Percentiles rank a stretch among this genome's conserved stretches.
Conservation (phyloP, 1,284 basidiomycete genomes). For the Polyporus tsugae region DNA sequence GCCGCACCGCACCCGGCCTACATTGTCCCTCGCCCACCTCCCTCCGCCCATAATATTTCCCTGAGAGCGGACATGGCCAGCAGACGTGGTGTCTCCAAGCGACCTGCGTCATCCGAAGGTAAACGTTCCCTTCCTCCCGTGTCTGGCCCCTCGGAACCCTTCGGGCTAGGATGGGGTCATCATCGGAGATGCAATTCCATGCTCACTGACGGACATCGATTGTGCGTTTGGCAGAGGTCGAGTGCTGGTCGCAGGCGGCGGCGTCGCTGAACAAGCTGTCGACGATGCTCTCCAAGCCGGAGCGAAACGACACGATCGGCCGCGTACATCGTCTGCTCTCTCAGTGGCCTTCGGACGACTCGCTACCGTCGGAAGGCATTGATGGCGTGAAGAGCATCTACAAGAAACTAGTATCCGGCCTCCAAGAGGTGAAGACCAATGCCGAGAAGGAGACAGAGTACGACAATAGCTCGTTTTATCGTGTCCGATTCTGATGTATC, state of each 20-base stretch:
- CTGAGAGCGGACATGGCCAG: constrained; percentile 54
- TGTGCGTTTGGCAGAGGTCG: constrained; percentile 57
- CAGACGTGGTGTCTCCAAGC: constrained; percentile 57
- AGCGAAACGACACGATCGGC: constrained; percentile 65
- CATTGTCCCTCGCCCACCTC: constrained; percentile 23
- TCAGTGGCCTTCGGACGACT: constrained; percentile 76
- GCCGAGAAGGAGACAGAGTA: constrained; percentile 74
- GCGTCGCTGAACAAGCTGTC: constrained; percentile 63
- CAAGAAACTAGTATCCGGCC: constrained; percentile 65
- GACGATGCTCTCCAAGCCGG: constrained; percentile 57
- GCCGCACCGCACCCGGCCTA: constrained; percentile 27
- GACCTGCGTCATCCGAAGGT: constrained; percentile 70
- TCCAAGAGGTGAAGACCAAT: constrained; percentile 66
- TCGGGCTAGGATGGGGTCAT: constrained; percentile 9
- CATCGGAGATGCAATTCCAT: neutral
- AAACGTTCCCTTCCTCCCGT: constrained; percentile 9
- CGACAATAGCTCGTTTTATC: constrained; percentile 15
- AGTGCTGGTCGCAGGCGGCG: constrained; percentile 74
- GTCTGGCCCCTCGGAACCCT: neutral
- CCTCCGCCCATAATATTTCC: constrained; percentile 23
- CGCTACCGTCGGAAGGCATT: constrained; percentile 69
- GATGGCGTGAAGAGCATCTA: constrained; percentile 68
- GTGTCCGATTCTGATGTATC: constrained; percentile 12
- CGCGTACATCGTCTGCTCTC: constrained; percentile 76
- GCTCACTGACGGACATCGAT: constrained; percentile 14